Evolutionary conservation across 768 basidiomycete genomes (phyloP), one percentile per base, ranked within the genome.

Genomic region (Pleurotus tuoliensis): DNA sequence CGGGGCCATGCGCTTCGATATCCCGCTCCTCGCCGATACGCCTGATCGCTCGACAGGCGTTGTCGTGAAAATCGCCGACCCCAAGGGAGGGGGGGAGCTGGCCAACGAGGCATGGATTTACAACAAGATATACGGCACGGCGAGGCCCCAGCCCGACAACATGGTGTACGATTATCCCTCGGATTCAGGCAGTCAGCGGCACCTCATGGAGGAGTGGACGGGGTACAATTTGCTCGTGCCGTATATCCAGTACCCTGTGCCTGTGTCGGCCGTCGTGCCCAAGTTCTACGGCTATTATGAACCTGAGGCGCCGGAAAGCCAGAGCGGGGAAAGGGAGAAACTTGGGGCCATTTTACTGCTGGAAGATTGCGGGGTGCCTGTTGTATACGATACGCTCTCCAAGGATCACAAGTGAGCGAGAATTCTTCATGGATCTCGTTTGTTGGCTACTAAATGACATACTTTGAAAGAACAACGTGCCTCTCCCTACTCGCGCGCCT

Each of bases 211-310:
- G 52, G 69, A 73, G 27, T 74, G 64, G 64, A 66, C 59, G 57
- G 75, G 76, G 7, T 70, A 62, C 51, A 67, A 72, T 53, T 55
- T 72, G 39, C 63, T 73, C 3, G 55, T 65, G 37, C 69, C 69
- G 4, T 25, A 56, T 57, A 49, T 46, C 20, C 37, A 15, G 9
- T 45, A 65, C 47, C 64, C 73, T 4, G 73, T 77, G 0, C 74
- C 73, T 12, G 69, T 73, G 6, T 57, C 65, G 8, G 74, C 79
- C 2, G 54, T 79, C 45, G 76, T 76, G 1, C 81, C 81, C 0
- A 79, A 81, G 61, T 82, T 76, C 64, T 82, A 74, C 44, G 79
- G 82, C 5, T 80, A 75, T 60, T 82, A 81, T 51, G 55, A 47
- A 0, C 73, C 72, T 0, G 61, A 67, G 12, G 59, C 48, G 1